Percentiles rank a stretch among this genome's conserved stretches.
These are phyloP conservation scores for Saccharomycopsis hybrid DNA, from an alignment of 1,139 yeast species.

Conservation along the genomic window DNA sequence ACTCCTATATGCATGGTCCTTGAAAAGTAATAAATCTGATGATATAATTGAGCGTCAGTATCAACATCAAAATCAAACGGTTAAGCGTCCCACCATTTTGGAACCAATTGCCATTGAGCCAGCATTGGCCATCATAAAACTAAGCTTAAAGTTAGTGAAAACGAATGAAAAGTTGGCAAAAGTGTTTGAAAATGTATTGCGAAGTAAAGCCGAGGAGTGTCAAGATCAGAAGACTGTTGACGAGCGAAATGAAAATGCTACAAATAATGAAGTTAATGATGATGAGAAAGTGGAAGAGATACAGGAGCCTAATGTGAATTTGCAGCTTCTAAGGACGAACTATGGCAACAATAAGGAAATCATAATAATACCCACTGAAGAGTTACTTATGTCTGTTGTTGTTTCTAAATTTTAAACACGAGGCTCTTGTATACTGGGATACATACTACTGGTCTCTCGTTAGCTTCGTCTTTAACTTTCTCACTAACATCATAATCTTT, in stretches of 20 bases:
- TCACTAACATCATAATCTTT: too few relatives aligned
- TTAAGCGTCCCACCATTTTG: too few relatives aligned
- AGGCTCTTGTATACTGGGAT: too few relatives aligned
- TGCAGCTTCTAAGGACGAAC: slow-evolving; percentile 1
- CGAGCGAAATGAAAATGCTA: too few relatives aligned
- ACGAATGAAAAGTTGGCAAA: not conserved
- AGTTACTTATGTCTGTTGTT: slow-evolving; percentile 1
- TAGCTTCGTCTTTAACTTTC: too few relatives aligned
- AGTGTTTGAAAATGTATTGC: not conserved
- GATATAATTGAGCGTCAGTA: not conserved
- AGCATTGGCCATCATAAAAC: not conserved
- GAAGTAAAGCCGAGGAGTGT: not conserved
- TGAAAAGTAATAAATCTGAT: not conserved
- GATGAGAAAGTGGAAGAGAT: not conserved
- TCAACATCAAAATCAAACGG: not conserved
- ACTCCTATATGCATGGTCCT: slow-evolving; percentile 11
- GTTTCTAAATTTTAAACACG: slow-evolving; percentile 2
- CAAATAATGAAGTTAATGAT: not conserved
- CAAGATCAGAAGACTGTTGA: not conserved
- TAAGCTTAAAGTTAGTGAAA: not conserved
- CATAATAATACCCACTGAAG: slow-evolving; percentile 3
- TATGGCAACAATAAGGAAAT: slow-evolving; percentile 6
- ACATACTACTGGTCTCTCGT: too few relatives aligned
- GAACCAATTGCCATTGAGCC: not conserved
- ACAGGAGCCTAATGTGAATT: not conserved